Evolutionary conservation across 1,284 basidiomycete genomes (phyloP).

Genomic region (Tremellales sp.): DNA sequence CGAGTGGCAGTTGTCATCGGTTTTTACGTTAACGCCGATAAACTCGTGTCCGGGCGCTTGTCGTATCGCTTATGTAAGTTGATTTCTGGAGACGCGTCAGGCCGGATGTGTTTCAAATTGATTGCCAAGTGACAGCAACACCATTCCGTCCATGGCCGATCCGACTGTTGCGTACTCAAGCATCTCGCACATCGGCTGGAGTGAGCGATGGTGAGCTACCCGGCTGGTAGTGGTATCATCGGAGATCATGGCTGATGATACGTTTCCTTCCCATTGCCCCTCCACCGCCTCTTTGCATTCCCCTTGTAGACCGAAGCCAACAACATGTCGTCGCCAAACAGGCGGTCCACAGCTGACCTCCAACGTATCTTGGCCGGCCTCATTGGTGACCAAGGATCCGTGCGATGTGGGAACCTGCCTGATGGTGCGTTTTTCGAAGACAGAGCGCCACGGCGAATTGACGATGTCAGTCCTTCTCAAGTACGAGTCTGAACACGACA

Average conservation of each 20-base stretch:
- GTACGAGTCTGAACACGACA: slow-evolving; percentile 27
- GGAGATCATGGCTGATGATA: too few species aligned
- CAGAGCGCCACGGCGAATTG: not conserved
- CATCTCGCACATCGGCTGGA: too few species aligned
- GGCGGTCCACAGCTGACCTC: slow-evolving; percentile 29
- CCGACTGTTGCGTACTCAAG: too few species aligned
- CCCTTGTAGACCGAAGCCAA: slow-evolving; percentile 1
- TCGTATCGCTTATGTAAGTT: not conserved
- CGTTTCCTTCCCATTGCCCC: too few species aligned
- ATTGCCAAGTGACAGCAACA: too few species aligned
- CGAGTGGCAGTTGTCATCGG: slow-evolving; percentile 11
- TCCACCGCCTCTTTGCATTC: too few species aligned
- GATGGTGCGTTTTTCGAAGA: slow-evolving; percentile 26
- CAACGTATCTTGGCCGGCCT: slow-evolving; percentile 34
- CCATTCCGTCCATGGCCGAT: too few species aligned
- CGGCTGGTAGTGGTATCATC: too few species aligned
- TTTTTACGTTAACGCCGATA: slow-evolving; percentile 14
- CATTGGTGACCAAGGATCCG: slow-evolving; percentile 26
- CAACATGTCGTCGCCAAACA: slow-evolving; percentile 13
- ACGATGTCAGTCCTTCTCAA: slow-evolving; percentile 3
- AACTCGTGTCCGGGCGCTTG: slow-evolving; percentile 1
- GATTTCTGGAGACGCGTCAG: not conserved
- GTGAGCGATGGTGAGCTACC: too few species aligned
- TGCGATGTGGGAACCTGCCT: slow-evolving; percentile 30
- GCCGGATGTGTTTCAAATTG: too few species aligned